Evolutionary conservation across 345 rosid species (phyloP).

Genomic region (Populus euphratica): DNA sequence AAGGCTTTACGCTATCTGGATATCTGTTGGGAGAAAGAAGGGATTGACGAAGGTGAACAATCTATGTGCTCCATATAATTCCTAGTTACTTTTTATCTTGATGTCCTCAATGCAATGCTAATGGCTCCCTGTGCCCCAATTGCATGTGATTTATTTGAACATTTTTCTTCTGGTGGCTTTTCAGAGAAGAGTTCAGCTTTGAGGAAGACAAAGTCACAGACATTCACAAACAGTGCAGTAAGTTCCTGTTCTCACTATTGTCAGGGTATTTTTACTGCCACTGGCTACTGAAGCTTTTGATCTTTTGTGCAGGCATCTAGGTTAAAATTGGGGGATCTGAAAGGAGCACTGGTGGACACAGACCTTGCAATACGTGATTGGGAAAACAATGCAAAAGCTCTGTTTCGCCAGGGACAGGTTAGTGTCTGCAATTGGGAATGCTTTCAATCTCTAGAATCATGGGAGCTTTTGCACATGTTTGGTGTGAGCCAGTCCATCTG

Average conservation of each 20-base stretch:
- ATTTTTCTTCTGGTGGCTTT: constrained; percentile 18
- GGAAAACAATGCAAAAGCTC: constrained; percentile 81
- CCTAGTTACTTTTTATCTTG: no score
- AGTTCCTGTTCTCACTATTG: constrained; percentile 24
- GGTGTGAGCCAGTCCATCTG: neutral
- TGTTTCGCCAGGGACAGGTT: constrained; percentile 98
- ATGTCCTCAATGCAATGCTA: neutral
- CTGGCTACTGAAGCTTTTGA: neutral
- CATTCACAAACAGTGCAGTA: constrained; percentile 90
- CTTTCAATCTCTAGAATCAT: constrained; percentile 5
- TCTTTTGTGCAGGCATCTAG: constrained; percentile 63
- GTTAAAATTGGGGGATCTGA: constrained; percentile 73
- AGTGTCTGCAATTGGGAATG: constrained; percentile 13
- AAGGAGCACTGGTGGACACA: constrained; percentile 82
- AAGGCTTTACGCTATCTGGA: constrained; percentile 85
- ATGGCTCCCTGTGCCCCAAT: neutral
- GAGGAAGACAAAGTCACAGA: constrained; percentile 84
- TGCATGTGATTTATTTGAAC: constrained; percentile 5
- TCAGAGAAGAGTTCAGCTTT: constrained; percentile 68
- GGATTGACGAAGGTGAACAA: constrained; percentile 73
- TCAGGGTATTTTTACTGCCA: neutral
- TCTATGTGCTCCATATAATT: neutral
- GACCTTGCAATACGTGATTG: constrained; percentile 91
- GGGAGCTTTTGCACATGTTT: neutral
- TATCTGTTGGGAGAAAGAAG: constrained; percentile 96